These are phyloP conservation scores for Reutealis trisperma DNA, from an alignment of 345 rosid species.

Conservation along the genomic window DNA sequence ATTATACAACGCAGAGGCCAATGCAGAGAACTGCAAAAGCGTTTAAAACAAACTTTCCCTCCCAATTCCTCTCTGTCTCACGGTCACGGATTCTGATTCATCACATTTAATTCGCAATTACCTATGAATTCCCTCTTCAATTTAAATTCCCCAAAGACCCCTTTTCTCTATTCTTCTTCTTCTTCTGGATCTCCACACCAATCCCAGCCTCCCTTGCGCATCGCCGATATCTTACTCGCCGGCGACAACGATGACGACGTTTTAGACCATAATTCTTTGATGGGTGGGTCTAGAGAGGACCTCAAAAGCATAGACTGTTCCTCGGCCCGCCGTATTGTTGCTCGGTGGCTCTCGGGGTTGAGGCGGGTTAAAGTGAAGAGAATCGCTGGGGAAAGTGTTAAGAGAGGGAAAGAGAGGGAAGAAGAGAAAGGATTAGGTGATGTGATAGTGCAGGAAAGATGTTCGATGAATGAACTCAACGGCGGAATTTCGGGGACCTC, in stretches of 20 bases:
- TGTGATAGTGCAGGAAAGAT: not conserved
- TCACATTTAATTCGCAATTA: slow-evolving; percentile 19
- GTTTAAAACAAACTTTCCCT: slow-evolving; percentile 34
- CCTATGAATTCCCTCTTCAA: not conserved
- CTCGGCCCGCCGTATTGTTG: slow-evolving; percentile 15
- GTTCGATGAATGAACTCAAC: slow-evolving; percentile 16
- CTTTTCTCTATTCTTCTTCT: not conserved
- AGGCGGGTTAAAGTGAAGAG: slow-evolving; percentile 19
- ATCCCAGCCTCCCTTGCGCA: slow-evolving; percentile 21
- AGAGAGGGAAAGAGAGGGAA: not conserved
- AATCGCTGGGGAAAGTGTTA: not conserved
- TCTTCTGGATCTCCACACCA: not conserved
- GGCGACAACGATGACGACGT: slow-evolving; percentile 7
- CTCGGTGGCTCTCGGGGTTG: slow-evolving; percentile 31
- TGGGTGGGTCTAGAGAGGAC: slow-evolving; percentile 7
- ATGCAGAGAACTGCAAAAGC: not conserved
- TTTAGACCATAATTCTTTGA: not conserved
- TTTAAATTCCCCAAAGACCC: not conserved
- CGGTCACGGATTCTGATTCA: not conserved
- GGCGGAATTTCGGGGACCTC: slow-evolving; percentile 6
- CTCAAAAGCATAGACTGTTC: not conserved
- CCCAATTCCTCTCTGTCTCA: slow-evolving; percentile 20
- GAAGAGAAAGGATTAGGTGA: not conserved
- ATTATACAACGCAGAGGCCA: too few relatives aligned
- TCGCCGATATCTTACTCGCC: slow-evolving; percentile 33